Evolutionary conservation across 768 basidiomycete genomes (phyloP), one percentile per base, ranked within the genome.

Genomic region (Boletus rubescentipes): DNA sequence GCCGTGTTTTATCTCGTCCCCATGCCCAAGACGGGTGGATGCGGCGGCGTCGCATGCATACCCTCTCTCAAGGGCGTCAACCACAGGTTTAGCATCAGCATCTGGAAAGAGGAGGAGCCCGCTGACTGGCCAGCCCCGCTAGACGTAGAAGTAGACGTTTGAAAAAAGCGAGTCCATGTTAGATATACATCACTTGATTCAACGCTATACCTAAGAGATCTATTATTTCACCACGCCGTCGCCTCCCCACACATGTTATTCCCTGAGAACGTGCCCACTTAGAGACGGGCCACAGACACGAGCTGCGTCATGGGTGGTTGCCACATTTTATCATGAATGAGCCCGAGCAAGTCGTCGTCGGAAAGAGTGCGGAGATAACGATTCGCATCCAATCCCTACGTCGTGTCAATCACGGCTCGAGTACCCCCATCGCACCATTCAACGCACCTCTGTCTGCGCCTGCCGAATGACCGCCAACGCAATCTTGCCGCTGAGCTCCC

Each of bases 41-140:
- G 92, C 55, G 92, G 94, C 12, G 82, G 91, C 30, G 66, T 78
- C 12, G 78, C 82, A 12, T 91, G 87, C 58, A 75, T 98, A 1
- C 91, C 95, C 21, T 79, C 80, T 31, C 79, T 96, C 56, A 84
- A 86, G 50, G 90, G 90, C 2, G 83, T 98, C 30, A 99, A 99
- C 61, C 96, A 99, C 67, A 79, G 92, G 30, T 98, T 87, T 58
- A 76, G 77, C 14, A 86, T 95, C 32, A 83, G 77, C 58, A 71
- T 75, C 46, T 97, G 91, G 91, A 83, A 75, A 49, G 51, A 49
- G 1, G 51, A 49, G 1, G 67, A 45, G 15, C 14, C 15, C 2
- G 16, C 29, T 1, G 54, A 37, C 16, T 51, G 60, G 53, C 55
- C 58, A 6, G 16, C 11, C 9, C 12, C 29, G n/a, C 40, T 76